Evolutionary conservation across 1,139 yeast species (phyloP), one percentile per base, ranked within the genome.

Genomic region (Sugiyamaella neomexicana): DNA sequence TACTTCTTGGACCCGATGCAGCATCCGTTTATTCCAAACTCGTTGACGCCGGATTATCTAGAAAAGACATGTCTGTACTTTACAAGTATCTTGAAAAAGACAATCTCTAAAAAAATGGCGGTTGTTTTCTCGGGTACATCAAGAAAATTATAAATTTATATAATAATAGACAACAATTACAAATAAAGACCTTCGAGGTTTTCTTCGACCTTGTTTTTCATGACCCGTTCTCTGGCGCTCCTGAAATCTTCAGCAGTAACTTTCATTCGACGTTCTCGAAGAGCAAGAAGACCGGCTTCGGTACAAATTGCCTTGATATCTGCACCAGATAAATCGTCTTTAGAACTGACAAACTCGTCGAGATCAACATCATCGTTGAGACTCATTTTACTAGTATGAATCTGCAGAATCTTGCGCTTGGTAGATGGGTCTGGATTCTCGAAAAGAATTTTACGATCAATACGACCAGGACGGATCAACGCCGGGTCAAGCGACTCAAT

Each of bases 251-350:
- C 91, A 29, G 95, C 95, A 49, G 91, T 89, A 42, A 95, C 99
- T 76, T 89, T 95, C 98, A 93, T 93, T 76, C 99, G 85, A 73
- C 99, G 86, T 73, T 95, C 99, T 74, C 99, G 83, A 68, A 95
- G 79, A 5, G 99, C 99, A 65, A 93, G 79, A 68, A 95, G 78
- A 55, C 99, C 99, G 1, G 98, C 98, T 72, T 93, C 98, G 1
- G 99, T 91, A 72, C 98, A 91, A 75, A 95, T 88, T 31, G 99
- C 99, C 76, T 93, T 93, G 66, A 93, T 93, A 72, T 95, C 99
- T 9, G 99, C 99, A 55, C 99, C 99, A 15, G 97, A 88, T 60
- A 93, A 77, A 62, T 93, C 99, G 70, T 93, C 99, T 75, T 93
- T 95, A 13, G 95, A 80, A 32, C 89, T 85, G 36, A 93, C 96